These are phyloP conservation scores for Collariella sp. DNA, from an alignment of 495 filamentous ascomycete genomes.

Conservation along the genomic window DNA sequence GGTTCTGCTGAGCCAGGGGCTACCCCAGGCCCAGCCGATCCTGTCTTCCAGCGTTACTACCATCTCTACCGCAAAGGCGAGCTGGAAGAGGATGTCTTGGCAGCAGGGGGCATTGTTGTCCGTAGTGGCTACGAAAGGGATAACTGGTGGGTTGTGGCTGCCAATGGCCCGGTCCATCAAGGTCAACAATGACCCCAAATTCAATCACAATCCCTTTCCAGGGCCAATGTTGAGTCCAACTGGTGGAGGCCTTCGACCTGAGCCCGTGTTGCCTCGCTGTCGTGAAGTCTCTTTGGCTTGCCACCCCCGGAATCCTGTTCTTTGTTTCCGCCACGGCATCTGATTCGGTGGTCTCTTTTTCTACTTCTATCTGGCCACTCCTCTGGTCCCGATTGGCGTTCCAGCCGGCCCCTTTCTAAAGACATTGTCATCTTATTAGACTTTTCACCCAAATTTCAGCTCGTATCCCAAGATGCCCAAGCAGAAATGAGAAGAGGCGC, in stretches of 20 bases:
- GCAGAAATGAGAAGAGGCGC: background rate
- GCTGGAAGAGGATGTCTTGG: slow-evolving; percentile 67
- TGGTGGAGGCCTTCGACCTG: background rate
- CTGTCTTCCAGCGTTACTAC: slow-evolving; percentile 81
- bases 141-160: slow-evolving; percentile 80
- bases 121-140: slow-evolving; percentile 91
- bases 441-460: background rate
- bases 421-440: background rate
- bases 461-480: background rate
- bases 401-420: background rate
- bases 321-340: background rate
- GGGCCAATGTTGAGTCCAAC: background rate
- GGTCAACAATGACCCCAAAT: slow-evolving; percentile 8
- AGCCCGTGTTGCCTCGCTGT: background rate
- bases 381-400: background rate
- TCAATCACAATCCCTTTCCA: background rate
- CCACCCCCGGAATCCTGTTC: background rate
- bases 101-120: slow-evolving; percentile 66
- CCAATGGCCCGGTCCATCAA: slow-evolving; percentile 17
- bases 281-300: background rate
- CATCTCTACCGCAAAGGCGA: slow-evolving; percentile 86
- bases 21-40: slow-evolving; percentile 25
- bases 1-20: slow-evolving; percentile 3
- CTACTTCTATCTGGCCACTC: background rate
- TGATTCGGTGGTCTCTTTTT: background rate